Percentiles rank a stretch among this genome's conserved stretches.
phyloP scores from a whole-genome alignment of 305 asterid genomes.

The Withania somnifera region DNA sequence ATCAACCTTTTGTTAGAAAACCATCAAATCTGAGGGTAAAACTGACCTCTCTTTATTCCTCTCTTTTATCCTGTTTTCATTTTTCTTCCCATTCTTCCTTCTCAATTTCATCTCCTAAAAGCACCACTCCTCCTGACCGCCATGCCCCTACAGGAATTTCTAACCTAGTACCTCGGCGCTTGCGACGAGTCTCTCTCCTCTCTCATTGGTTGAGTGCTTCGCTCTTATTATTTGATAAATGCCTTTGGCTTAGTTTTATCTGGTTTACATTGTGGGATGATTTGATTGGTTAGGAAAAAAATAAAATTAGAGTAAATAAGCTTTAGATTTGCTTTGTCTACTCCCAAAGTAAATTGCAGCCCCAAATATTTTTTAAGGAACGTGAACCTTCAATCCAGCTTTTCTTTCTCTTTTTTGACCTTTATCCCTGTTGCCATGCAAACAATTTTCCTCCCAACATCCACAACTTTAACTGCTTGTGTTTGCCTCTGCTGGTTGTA shows the following conservation, averaged over 20 bases:
- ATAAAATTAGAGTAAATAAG: not conserved
- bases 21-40: not conserved
- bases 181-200: too few relatives aligned
- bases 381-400: not conserved
- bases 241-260: not conserved
- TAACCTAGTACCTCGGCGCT: not conserved
- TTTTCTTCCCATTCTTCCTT: not conserved
- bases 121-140: not conserved
- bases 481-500: not conserved
- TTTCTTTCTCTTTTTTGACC: not conserved
- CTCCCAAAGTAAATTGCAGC: not conserved
- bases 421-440: not conserved
- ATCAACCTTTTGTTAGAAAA: not conserved
- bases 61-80: not conserved
- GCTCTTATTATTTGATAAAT: not conserved
- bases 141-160: not conserved
- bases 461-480: not conserved
- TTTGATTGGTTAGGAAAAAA: not conserved
- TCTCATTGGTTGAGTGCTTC: too few relatives aligned
- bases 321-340: not conserved
- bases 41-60: not conserved
- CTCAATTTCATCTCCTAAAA: not conserved
- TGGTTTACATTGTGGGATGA: not conserved
- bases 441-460: not conserved
- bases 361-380: not conserved